Percentiles rank a stretch among this genome's conserved stretches.
These are phyloP conservation scores for Sisymbrium irio DNA, from an alignment of 345 rosid genomes.

Conservation along the genomic window DNA sequence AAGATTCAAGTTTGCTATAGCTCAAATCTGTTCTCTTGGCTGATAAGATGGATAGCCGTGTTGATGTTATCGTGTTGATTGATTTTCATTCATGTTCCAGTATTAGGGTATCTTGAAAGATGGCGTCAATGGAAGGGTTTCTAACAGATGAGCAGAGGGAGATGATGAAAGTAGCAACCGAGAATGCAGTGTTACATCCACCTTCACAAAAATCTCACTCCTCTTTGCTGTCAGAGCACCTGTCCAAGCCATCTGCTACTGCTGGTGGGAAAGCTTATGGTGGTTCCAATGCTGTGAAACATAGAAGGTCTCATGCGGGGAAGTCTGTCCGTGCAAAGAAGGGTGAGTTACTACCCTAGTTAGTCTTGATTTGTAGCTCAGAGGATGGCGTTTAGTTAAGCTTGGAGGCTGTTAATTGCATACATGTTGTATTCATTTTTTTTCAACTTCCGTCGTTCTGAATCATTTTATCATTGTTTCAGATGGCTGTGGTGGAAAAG, in stretches of 20 bases:
- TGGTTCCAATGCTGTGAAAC: constrained; percentile 63
- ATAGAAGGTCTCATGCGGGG: constrained; percentile 79
- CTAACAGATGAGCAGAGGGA: constrained; percentile 87
- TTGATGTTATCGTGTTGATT: background rate
- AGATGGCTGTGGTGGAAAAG: constrained; percentile 98
- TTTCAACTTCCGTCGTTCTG: background rate
- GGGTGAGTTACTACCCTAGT: constrained; percentile 42
- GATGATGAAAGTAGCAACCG: constrained; percentile 63
- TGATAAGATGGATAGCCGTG: background rate
- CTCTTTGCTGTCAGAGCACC: constrained; percentile 52
- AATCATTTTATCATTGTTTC: constrained; percentile 8
- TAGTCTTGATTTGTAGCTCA: no score
- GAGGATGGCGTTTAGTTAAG: background rate
- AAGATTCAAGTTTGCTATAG: background rate
- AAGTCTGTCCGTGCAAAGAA: constrained; percentile 74
- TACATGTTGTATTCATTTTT: background rate
- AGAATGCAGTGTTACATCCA: constrained; percentile 48
- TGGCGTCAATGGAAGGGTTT: constrained; percentile 55
- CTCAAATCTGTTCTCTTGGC: constrained; percentile 3
- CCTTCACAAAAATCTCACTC: constrained; percentile 70
- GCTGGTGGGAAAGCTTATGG: constrained; percentile 50
- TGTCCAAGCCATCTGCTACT: constrained; percentile 50
- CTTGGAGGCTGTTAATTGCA: background rate
- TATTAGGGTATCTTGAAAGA: constrained; percentile 30
- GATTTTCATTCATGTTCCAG: background rate